Base-by-base conservation (phyloP, 1,139 yeast species). In the Geotrichum siamense region DNA sequence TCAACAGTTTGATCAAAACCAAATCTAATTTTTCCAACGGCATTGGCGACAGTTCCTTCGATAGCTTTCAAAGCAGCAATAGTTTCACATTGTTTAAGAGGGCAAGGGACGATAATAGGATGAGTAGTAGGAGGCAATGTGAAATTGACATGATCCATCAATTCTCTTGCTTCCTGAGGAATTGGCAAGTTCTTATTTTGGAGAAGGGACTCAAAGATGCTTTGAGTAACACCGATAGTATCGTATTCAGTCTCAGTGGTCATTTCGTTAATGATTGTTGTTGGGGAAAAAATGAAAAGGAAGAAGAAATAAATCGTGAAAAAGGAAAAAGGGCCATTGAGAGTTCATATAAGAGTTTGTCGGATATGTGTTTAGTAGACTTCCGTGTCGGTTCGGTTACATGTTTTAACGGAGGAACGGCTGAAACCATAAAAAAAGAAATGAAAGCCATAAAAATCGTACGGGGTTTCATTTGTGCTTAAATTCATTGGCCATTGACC, bases 61-160 rank as follows among this genome's bases (percentile, higher is more conserved):
- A 62, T 35, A 2, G 56, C 62, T 48, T 62, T 62, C 36, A 63
- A 55, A 3, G 66, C 67, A 2, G 63, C 49, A 17, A 60, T 55
- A 29, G 59, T 56, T 48, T 63, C 67, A 38, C 60, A 52, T 42
- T 62, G 59, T 38, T 63, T 63, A 37, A 63, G 53, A 19, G 64
- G 60, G 42, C 63, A 59, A 3, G 67, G 67, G 9, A 62, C 50
- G 15, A 56, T 47, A 9, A 44, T 38, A 37, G 36, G 41, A 37
- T 39, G 23, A 47, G 47, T 47, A 16, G 47, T 40, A 26, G 48
- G 51, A 10, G 53, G 59, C 42, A 55, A 53, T 20, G 47, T 38
- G 34, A 55, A 56, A 9, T 44, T 30, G 25, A 60, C 53, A 10
- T 49, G 44, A 6, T 47, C 35, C 20, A 57, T 54, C 36, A 53